Conservation (phyloP, 225 moss, liverwort and hornwort species). For the Sphagnum contortum region DNA sequence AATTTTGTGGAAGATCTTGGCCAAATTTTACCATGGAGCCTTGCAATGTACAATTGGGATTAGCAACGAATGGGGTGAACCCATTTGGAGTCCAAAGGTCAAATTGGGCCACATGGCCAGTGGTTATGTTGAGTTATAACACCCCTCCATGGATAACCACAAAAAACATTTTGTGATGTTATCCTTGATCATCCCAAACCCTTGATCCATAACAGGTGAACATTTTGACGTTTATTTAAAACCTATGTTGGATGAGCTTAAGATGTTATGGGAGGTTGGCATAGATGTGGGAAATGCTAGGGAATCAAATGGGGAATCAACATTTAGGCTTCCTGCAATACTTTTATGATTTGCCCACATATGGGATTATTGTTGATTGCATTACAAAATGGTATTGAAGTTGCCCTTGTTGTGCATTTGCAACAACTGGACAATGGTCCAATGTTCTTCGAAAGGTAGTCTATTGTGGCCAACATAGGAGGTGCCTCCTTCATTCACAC, state of each 20-base stretch:
- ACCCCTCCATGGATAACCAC: constrained; percentile 5
- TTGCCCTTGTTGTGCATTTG: too few relatives aligned
- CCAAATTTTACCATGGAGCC: not conserved
- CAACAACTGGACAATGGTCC: too few relatives aligned
- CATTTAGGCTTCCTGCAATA: not conserved
- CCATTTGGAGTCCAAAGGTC: too few relatives aligned
- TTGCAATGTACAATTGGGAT: not conserved
- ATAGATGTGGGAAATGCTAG: not conserved
- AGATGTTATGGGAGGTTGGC: not conserved
- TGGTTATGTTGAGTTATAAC: constrained; percentile 9
- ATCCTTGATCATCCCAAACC: not conserved
- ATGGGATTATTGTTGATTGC: not conserved
- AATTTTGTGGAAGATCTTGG: not conserved
- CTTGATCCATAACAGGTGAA: not conserved
- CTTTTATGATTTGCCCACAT: not conserved
- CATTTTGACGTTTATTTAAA: not conserved
- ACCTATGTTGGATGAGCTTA: not conserved
- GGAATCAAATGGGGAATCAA: not conserved
- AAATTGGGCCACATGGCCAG: not conserved
- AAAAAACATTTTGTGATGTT: constrained; percentile 8
- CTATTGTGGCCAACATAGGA: too few relatives aligned
- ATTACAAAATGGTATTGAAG: not conserved
- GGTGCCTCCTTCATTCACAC: too few relatives aligned
- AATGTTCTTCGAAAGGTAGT: too few relatives aligned
- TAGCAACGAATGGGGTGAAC: not conserved